Evolutionary conservation across 2,329 filamentous ascomycete species (phyloP), one percentile per base, ranked within the genome.

Genomic region (Blastomyces percursus): DNA sequence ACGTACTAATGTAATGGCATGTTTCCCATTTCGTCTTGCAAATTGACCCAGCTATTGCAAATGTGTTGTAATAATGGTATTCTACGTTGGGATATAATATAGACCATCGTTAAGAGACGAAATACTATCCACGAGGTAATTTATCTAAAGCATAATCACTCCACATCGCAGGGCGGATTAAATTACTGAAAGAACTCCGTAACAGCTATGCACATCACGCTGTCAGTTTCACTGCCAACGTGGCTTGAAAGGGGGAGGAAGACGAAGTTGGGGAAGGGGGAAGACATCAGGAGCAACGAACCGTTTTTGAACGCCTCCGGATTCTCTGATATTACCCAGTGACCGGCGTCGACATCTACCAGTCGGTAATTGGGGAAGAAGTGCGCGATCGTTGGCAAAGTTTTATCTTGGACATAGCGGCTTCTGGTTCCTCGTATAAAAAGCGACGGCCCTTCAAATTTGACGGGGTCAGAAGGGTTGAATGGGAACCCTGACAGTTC

Each of bases 281-380:
- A 63, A n/a, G n/a, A 66, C 24, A 50, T 32, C 4, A 30, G 27
- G 63, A 44, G 55, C 32, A 54, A 72, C 82, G 73, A 72, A 91
- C 89, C 86, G 80, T 83, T 78, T 71, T 86, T 84, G 67, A 96
- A 96, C 11, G 81, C 86, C 71, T 91, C 85, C 0, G 91, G 90
- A 69, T 91, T 87, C 78, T 96, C 91, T n/a, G 89, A 90, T 65
- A 93, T 91, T 5, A 96, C 79, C 91, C 91, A 96, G 74, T 96
- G 91, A 0, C 91, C 91, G 9, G 86, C 83, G 46, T 94, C 86
- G 40, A 96, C 78, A 75, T 93, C 88, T 58, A 80, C 84, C 38
- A 94, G 70, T 71, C 84, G 78, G 70, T 94, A 96, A 30, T 80
- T 80, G 12, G 91, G 91, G 71, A 96, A 96, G 76, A 95, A 94